Conservation (phyloP, 2,329 filamentous ascomycete genomes). For the Drechslerella dactyloides region DNA sequence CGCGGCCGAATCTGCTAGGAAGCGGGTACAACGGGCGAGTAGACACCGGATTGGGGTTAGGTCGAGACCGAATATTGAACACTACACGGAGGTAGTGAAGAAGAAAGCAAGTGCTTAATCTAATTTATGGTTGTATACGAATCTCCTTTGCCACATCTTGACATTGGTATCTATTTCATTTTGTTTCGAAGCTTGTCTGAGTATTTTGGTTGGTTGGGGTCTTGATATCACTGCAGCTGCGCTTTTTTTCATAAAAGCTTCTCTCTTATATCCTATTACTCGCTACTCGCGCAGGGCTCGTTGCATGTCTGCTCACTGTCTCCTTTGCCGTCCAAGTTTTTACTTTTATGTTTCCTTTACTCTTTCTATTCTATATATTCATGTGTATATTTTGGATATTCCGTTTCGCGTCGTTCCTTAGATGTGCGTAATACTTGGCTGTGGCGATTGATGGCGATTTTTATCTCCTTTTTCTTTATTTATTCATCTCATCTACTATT, state of each 20-base stretch:
- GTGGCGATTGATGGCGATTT: conserved; percentile 7
- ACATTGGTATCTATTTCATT: background rate
- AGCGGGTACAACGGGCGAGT: conserved; percentile 36
- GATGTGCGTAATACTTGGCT: conserved; percentile 25
- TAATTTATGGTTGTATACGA: background rate
- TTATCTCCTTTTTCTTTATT: conserved; percentile 6
- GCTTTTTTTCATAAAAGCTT: no score
- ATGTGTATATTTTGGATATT: conserved; percentile 8
- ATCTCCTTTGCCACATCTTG: background rate
- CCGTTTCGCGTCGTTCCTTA: conserved; percentile 6
- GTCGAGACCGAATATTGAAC: conserved; percentile 40
- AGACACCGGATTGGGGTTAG: conserved; percentile 31
- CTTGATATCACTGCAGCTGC: no score
- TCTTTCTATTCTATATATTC: conserved; percentile 19
- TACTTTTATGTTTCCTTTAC: conserved; percentile 1
- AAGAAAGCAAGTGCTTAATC: background rate
- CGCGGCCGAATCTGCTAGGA: conserved; percentile 35
- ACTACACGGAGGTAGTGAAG: conserved; percentile 30
- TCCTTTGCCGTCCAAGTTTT: conserved; percentile 8
- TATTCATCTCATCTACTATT: background rate
- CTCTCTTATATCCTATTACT: background rate
- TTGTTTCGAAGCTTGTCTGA: no score
- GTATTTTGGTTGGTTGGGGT: no score
- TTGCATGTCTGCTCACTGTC: conserved; percentile 4
- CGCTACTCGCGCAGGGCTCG: background rate